Evolutionary conservation across 805 yeast species (phyloP), one percentile per base, ranked within the genome.

Genomic region (Metschnikowia corniflorae): DNA sequence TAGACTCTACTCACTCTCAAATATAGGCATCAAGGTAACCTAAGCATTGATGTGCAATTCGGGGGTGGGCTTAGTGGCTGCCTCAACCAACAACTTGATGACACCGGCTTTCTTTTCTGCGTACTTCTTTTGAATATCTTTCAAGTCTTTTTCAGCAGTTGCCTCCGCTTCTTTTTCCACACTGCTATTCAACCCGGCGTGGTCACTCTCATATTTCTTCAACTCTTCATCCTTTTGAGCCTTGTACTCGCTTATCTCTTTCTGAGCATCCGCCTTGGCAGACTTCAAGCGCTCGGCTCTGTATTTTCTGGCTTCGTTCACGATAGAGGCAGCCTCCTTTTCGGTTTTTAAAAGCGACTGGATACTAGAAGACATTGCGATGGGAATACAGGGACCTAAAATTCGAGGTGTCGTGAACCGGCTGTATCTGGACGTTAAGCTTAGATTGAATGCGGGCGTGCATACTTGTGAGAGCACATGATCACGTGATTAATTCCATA

Each of bases 251-350:
- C 80, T 84, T 53, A 93, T 86, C 64, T 93, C 98, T 39, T 72
- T 68, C 47, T 87, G 83, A 24, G 98, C 98, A 61, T 93, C 97
- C 16, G 82, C 68, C 70, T 88, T 91, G 35, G 97, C 96, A 31
- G 93, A 89, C 77, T 91, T 93, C 60, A 93, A 75, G 49, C 88
- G 84, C 50, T 78, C 82, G 27, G 93, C 75, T 65, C 96, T 86
- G 70, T 82, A 42, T 53, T 81, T 75, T 73, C 97, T 86, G 16
- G 98, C 97, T 59, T 84, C 83, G 54, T 89, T 75, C 44, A 93
- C 97, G 47, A 89, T 85, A 52, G 82, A 89, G 53, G 95, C 97
- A n/a, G 98, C 97, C 55, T 86, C 91, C 67, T 85, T 87, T 70
- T 93, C 98, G 45, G 97, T 95, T 73, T 84, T 56, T 47, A 56